phyloP scores from a whole-genome alignment of 1,284 basidiomycete species.

The Tilletia caries region DNA sequence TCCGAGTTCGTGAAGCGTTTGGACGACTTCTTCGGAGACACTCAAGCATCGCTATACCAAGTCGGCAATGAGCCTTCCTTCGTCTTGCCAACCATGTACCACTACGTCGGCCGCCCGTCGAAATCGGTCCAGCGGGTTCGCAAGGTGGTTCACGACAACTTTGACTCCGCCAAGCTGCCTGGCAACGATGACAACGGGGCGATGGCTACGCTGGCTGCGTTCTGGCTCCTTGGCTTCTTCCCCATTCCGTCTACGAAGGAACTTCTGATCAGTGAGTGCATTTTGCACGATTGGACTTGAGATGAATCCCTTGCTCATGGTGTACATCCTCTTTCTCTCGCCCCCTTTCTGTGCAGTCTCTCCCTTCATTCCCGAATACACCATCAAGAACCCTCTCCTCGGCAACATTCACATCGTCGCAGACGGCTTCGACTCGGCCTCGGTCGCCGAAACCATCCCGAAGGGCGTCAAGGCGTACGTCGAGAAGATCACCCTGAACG shows the following conservation, averaged over 20 bases:
- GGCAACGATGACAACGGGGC: conserved; percentile 65
- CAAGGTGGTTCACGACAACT: conserved; percentile 32
- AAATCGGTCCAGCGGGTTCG: conserved; percentile 29
- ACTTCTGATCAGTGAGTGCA: conserved; percentile 25
- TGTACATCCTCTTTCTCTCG: background rate
- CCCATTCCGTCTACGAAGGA: conserved; percentile 59
- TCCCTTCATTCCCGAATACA: conserved; percentile 39
- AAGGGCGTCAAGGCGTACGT: conserved; percentile 22
- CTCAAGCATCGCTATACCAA: conserved; percentile 26
- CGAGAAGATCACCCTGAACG: conserved; percentile 21
- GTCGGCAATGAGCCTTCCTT: conserved; percentile 46
- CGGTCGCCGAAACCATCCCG: conserved; percentile 17
- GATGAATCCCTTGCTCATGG: background rate
- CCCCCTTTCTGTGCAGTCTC: no score
- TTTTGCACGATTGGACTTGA: background rate
- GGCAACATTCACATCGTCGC: conserved; percentile 33
- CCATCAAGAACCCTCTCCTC: conserved; percentile 35
- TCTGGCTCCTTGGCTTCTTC: conserved; percentile 62
- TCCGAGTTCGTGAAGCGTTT: conserved; percentile 34
- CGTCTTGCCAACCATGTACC: conserved; percentile 37
- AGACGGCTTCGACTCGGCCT: conserved; percentile 27
- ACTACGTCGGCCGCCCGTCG: conserved; percentile 29
- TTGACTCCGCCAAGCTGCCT: conserved; percentile 34
- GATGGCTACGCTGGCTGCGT: conserved; percentile 67
- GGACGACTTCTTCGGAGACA: conserved; percentile 37